Evolutionary conservation across 176 grass and related monocot genomes (phyloP).

Genomic region (Rhynchospora pubera): DNA sequence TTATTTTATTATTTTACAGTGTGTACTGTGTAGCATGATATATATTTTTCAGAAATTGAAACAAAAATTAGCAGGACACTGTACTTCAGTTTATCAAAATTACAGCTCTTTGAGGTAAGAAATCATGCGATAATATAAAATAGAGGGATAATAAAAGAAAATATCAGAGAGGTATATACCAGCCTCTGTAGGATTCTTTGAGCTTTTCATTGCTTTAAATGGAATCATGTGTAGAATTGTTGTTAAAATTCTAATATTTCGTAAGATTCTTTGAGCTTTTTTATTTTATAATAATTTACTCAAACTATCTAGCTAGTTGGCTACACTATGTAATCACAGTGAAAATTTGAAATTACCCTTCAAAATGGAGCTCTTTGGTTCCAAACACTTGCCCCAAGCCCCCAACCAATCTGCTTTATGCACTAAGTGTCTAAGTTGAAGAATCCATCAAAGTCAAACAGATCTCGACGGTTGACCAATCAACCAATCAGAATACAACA

Average conservation of each 20-base stretch:
- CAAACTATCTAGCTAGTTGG: neutral
- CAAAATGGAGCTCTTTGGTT: neutral
- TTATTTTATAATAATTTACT: no score
- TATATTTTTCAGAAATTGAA: neutral
- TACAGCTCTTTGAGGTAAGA: neutral
- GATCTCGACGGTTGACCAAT: neutral
- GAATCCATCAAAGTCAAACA: slow-evolving; percentile 8
- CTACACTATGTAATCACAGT: neutral
- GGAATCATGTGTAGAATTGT: neutral
- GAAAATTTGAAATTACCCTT: neutral
- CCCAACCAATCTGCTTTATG: neutral
- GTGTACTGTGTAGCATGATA: neutral
- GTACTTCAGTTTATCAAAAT: neutral
- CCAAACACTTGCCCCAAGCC: neutral
- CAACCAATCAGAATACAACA: neutral
- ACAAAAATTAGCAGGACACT: neutral
- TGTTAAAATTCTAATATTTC: neutral
- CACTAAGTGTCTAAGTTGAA: neutral
- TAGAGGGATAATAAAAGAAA: neutral
- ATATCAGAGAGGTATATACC: neutral
- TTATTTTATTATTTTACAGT: neutral
- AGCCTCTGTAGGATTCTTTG: no score
- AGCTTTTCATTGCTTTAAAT: neutral
- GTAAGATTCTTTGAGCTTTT: neutral
- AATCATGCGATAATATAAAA: neutral